Conservation (phyloP, 495 filamentous ascomycete species). For the Aspergillus saccharolyticus region DNA sequence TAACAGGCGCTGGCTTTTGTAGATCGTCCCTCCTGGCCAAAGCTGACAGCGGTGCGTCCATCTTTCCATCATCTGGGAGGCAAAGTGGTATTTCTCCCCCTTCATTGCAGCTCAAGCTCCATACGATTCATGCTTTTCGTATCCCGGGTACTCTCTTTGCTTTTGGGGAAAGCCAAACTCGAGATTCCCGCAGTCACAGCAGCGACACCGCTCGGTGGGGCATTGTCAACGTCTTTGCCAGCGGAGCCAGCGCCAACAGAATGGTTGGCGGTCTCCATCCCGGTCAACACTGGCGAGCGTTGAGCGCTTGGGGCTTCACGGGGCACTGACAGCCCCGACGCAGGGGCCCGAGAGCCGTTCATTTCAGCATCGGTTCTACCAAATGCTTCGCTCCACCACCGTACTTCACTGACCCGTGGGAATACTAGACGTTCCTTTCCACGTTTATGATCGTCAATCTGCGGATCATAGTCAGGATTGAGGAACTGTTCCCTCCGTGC, state of each 20-base stretch:
- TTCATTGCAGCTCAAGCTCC: slow-evolving; percentile 48
- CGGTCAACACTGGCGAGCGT: slow-evolving; percentile 37
- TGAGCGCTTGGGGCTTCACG: slow-evolving; percentile 19
- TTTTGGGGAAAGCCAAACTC: slow-evolving; percentile 32
- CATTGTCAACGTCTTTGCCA: slow-evolving; percentile 20
- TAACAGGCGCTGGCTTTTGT: neutral
- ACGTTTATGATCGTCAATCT: slow-evolving; percentile 69
- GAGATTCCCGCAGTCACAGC: slow-evolving; percentile 41
- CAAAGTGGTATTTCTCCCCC: neutral
- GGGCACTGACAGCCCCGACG: slow-evolving; percentile 9
- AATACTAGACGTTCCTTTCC: slow-evolving; percentile 82
- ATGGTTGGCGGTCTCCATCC: slow-evolving; percentile 43
- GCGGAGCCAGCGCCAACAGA: slow-evolving; percentile 24
- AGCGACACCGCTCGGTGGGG: slow-evolving; percentile 29
- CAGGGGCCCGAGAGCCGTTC: slow-evolving; percentile 58
- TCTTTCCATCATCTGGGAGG: neutral
- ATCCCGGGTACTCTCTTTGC: slow-evolving; percentile 18
- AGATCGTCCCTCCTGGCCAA: neutral
- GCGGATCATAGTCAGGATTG: slow-evolving; percentile 72
- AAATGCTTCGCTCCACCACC: slow-evolving; percentile 93
- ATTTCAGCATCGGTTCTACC: slow-evolving; percentile 83
- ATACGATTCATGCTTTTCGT: slow-evolving; percentile 28
- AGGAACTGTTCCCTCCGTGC: slow-evolving; percentile 70
- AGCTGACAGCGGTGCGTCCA: neutral
- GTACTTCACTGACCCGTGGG: slow-evolving; percentile 59